Base-by-base conservation (phyloP, 208 protist species). In the Acanthamoeba healyi region DNA sequence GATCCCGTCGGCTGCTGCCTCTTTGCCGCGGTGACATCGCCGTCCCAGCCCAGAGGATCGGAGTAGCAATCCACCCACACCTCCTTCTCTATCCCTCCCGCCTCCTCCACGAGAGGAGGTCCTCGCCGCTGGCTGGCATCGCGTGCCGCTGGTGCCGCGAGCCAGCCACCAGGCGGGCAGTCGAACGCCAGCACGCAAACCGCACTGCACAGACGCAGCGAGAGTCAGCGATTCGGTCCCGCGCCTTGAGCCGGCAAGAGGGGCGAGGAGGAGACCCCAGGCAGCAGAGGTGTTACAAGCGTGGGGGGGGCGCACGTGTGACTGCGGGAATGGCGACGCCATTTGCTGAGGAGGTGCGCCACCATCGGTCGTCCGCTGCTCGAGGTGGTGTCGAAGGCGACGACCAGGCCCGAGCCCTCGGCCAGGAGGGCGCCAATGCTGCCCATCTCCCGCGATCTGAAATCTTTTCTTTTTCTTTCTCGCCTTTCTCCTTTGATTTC, bases 171-270 rank as follows among this genome's bases (percentile, higher is more conserved):
- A 17, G 65, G 65, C 34, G 65, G 65, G 24, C 65, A 74, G 34
- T 74, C 65, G 65, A 74, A 74, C n/a, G 65, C 65, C 65, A 74
- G 32, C 65, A 74, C 65, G 34, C 65, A 74, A 3, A 74, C 32
- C 2, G n/a, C n/a, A 6, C 65, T 74, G 65, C 3, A 22, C 44
- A 61, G 10, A 4, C 17, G 54, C 54, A n/a, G n/a, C n/a, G n/a
- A n/a, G n/a, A n/a, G n/a, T n/a, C n/a, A n/a, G n/a, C n/a, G n/a
- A n/a, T n/a, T n/a, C n/a, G n/a, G n/a, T n/a, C n/a, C n/a, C n/a
- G n/a, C n/a, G n/a, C n/a, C n/a, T n/a, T n/a, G n/a, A n/a, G n/a
- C n/a, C n/a, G n/a, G n/a, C n/a, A n/a, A n/a, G n/a, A n/a, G n/a
- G n/a, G n/a, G n/a, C n/a, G n/a, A n/a, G n/a, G n/a, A n/a, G n/a